Base-by-base conservation (phyloP, 164 flowering plant species). In the Paratinospora sagittata region DNA sequence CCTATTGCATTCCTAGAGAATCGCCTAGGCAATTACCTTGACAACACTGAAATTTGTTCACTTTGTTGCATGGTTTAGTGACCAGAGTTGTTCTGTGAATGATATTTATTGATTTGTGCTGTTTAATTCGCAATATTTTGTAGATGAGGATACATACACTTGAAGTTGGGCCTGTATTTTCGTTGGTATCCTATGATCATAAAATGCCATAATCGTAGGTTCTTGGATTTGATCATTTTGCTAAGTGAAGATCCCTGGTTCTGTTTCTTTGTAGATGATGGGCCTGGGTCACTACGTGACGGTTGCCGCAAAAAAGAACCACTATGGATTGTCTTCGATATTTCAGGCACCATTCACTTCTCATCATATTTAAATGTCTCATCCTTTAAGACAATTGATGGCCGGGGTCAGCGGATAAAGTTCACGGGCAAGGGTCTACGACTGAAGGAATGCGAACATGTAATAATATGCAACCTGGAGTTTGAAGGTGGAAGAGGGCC, bases 401-500 rank as follows among this genome's bases (percentile, higher is more conserved):
- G 97, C 3, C 89, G 98, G 3, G 97, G 97, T 36, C 92, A 88
- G 41, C 84, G 86, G 73, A 80, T 93, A 36, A 93, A 88, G 68
- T 77, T 90, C 65, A 87, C 87, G 0, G 93, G 89, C 0, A 88
- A 88, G 63, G 97, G 97, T 37, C 70, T 93, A 74, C 81, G 92
- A 83, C 80, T 92, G 74, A 89, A 90, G 81, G 88, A 88, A 74
- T 90, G 92, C 64, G 92, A 93, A 63, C 93, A 91, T 78, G 86
- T 91, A 10, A 91, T 93, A 47, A 66, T 93, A 45, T 93, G 96
- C 84, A 91, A 89, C 74, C 77, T 93, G 66, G 89, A 87, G 84
- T 85, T 91, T 80, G 92, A 91, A 76, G 96, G 93, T 70, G 97
- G 96, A 16, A 84, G 85, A 71, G 98, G 98, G 55, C 86, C 74